Conservation (phyloP, 2,329 filamentous ascomycete species). For the Amylocarpus encephaloides region DNA sequence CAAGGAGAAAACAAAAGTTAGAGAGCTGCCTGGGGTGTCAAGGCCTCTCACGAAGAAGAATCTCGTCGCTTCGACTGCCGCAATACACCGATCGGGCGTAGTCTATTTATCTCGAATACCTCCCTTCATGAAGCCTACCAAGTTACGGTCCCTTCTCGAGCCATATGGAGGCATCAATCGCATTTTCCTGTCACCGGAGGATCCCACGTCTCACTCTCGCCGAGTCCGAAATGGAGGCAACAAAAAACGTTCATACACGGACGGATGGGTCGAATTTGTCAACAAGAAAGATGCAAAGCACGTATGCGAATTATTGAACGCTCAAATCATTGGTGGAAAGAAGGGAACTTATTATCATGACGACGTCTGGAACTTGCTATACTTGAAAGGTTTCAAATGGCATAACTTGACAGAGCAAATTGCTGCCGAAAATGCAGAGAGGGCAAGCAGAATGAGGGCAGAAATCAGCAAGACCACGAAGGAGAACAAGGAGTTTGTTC, state of each 20-base stretch:
- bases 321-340: slow-evolving; percentile 72
- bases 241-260: slow-evolving; percentile 74
- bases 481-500: slow-evolving; percentile 76
- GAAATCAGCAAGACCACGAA: slow-evolving; percentile 69
- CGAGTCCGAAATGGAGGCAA: slow-evolving; percentile 71
- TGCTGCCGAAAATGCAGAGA: slow-evolving; percentile 72
- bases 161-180: slow-evolving; percentile 71
- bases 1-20: slow-evolving; percentile 26
- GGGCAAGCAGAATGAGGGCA: slow-evolving; percentile 66
- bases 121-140: slow-evolving; percentile 81
- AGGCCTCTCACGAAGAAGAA: slow-evolving; percentile 60
- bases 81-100: slow-evolving; percentile 68
- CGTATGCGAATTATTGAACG: slow-evolving; percentile 71
- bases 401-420: slow-evolving; percentile 68
- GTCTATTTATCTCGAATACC: slow-evolving; percentile 79
- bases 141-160: slow-evolving; percentile 67
- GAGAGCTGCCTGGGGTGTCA: slow-evolving; percentile 42
- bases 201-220: slow-evolving; percentile 56
- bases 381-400: slow-evolving; percentile 83
- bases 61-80: slow-evolving; percentile 56
- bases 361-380: slow-evolving; percentile 79
- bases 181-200: slow-evolving; percentile 74
- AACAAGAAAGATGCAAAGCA: slow-evolving; percentile 70
- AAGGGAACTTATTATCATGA: slow-evolving; percentile 80
- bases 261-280: slow-evolving; percentile 82